Evolutionary conservation across 495 filamentous ascomycete species (phyloP).

Genomic region (Talaromyces trachyspermus): DNA sequence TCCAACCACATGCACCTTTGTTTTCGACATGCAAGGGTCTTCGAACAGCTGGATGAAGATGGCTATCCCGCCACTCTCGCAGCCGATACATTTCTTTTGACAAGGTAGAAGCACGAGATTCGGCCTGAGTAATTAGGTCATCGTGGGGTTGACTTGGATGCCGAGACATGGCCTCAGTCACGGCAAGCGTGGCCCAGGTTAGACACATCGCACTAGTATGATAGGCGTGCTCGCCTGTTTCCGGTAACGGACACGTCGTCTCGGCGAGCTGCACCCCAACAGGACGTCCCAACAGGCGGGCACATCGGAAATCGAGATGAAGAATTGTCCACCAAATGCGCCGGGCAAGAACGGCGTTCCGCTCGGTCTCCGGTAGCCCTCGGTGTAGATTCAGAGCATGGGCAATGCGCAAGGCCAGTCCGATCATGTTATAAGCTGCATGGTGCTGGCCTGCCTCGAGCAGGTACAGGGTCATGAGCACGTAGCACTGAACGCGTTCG

Average conservation of each 20-base stretch:
- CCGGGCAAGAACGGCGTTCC: no score
- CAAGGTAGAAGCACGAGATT: no score
- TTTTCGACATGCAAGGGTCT: no score
- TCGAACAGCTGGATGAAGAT: no score
- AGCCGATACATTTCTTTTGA: no score
- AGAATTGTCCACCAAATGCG: slow-evolving; percentile 27
- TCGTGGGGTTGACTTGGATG: no score
- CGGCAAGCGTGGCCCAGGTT: no score
- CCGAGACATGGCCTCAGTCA: no score
- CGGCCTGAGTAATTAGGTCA: no score
- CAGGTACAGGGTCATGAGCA: slow-evolving; percentile 17
- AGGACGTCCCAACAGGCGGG: slow-evolving; percentile 21
- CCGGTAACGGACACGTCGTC: neutral
- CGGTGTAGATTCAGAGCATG: slow-evolving; percentile 20
- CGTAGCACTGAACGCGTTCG: slow-evolving; percentile 18
- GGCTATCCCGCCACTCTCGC: no score
- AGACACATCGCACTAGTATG: no score
- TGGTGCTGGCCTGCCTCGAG: slow-evolving; percentile 19
- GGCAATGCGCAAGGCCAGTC: slow-evolving; percentile 21
- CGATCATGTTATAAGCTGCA: slow-evolving; percentile 27
- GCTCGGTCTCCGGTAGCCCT: slow-evolving; percentile 8
- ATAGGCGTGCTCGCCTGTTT: slow-evolving; percentile 1
- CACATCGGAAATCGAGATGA: slow-evolving; percentile 28
- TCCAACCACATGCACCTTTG: no score
- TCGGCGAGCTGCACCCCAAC: slow-evolving; percentile 10